Percentiles rank a stretch among this genome's conserved stretches.
Conservation (phyloP, 371 early-diverging fungal species). For the Rhizopus stolonifer region DNA sequence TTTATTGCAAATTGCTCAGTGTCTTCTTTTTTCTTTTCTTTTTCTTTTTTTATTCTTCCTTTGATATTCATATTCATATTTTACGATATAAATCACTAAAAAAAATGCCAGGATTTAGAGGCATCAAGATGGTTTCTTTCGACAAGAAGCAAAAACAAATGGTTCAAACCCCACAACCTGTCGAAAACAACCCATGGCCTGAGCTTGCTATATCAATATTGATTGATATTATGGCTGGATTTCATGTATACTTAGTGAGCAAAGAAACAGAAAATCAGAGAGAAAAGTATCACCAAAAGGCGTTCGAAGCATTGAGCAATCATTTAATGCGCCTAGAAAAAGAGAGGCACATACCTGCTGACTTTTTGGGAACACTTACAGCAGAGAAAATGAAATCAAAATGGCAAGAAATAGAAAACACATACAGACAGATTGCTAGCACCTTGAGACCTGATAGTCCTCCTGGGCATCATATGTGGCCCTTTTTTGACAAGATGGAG, state of each 20-base stretch:
- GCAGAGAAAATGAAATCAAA: neutral
- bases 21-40: neutral
- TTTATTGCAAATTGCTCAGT: neutral
- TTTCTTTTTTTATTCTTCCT: neutral
- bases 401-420: neutral
- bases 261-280: neutral
- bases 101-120: conserved; percentile 1
- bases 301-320: neutral
- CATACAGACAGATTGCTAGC: neutral
- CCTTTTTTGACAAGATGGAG: neutral
- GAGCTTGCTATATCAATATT: neutral
- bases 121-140: conserved; percentile 2
- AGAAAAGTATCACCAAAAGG: neutral
- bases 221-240: neutral
- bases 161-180: neutral
- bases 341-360: neutral
- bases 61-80: too few species aligned
- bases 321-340: neutral
- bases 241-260: neutral
- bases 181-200: neutral
- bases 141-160: neutral
- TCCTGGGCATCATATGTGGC: neutral
- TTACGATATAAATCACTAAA: too few species aligned
- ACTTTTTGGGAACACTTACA: neutral
- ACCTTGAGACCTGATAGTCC: neutral